A percentile compares a stretch with the other conserved stretches of the same genome.
Evolutionary conservation across 805 yeast genomes (phyloP).

Genomic region (Candida suzukii): DNA sequence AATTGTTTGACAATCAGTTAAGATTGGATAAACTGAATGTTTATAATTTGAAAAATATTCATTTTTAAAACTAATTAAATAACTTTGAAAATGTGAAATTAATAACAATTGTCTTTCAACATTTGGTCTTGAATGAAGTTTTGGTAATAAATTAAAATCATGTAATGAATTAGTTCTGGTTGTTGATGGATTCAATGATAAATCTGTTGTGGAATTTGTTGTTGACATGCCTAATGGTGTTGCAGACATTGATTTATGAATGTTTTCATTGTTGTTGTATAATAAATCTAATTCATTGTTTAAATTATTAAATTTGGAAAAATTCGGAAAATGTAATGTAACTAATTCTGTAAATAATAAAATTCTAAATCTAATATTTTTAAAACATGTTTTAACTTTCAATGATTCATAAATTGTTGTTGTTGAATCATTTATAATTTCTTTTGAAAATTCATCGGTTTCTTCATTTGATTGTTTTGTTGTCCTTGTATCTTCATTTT

Average conservation of each 20-base stretch:
- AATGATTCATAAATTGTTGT: too few relatives aligned
- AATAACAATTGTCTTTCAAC: constrained; percentile 1
- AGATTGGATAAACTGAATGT: constrained; percentile 11
- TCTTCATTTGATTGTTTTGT: too few relatives aligned
- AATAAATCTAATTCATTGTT: not conserved
- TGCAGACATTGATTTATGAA: too few relatives aligned
- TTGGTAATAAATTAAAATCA: too few relatives aligned
- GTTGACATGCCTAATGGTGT: too few relatives aligned
- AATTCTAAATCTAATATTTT: constrained; percentile 8
- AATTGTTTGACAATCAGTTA: constrained; percentile 14
- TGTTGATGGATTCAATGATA: too few relatives aligned
- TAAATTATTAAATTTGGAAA: not conserved
- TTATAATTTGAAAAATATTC: constrained; percentile 12
- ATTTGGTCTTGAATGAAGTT: constrained; percentile 2
- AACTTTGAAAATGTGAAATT: not conserved
- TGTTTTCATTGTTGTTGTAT: not conserved
- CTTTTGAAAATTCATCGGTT: too few relatives aligned
- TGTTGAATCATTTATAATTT: too few relatives aligned
- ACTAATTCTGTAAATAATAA: constrained; percentile 14
- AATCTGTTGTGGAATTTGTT: too few relatives aligned
- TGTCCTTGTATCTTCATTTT: too few relatives aligned
- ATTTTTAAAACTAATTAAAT: constrained; percentile 7
- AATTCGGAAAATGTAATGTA: constrained; percentile 5
- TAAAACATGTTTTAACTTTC: constrained; percentile 3
- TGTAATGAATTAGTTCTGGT: too few relatives aligned